A percentile compares a stretch with the other conserved stretches of the same genome.
These are phyloP conservation scores for Capsicum chinense DNA, from an alignment of 257 asterid genomes.

Conservation along the genomic window DNA sequence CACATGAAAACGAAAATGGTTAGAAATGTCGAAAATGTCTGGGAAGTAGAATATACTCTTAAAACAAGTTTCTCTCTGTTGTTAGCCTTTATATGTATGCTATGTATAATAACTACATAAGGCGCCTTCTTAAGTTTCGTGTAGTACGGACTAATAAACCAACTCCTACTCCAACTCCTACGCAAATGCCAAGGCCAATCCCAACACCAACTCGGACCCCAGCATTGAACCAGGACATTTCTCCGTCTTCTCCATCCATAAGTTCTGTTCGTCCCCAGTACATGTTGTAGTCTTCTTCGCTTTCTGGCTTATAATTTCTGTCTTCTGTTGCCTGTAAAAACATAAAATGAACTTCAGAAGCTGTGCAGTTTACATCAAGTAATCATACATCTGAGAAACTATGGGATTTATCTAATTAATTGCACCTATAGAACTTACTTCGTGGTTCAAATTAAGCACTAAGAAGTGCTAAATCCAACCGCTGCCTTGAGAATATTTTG, in stretches of 20 bases:
- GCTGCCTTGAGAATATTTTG: background rate
- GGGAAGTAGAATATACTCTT: background rate
- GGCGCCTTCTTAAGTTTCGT: constrained; percentile 68
- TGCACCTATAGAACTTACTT: background rate
- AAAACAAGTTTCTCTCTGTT: background rate
- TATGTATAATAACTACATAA: constrained; percentile 37
- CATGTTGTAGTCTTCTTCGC: constrained; percentile 45
- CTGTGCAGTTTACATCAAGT: background rate
- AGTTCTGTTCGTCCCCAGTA: constrained; percentile 49
- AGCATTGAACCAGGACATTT: constrained; percentile 50
- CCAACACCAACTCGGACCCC: constrained; percentile 55
- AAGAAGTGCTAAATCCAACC: background rate
- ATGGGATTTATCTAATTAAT: background rate
- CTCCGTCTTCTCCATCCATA: constrained; percentile 51
- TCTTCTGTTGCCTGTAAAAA: constrained; percentile 45
- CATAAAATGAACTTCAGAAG: background rate
- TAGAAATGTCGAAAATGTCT: constrained; percentile 1
- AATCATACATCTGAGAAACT: background rate
- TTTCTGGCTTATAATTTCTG: constrained; percentile 42
- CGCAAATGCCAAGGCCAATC: constrained; percentile 51
- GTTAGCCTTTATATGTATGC: constrained; percentile 30
- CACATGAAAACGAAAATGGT: background rate
- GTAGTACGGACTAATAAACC: constrained; percentile 46
- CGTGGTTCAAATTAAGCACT: background rate
- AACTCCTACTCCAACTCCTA: constrained; percentile 50